Percentiles rank a stretch among this genome's conserved stretches.
phyloP scores from a whole-genome alignment of 352 stramenopile genomes.

The Paralagenidium karlingii region DNA sequence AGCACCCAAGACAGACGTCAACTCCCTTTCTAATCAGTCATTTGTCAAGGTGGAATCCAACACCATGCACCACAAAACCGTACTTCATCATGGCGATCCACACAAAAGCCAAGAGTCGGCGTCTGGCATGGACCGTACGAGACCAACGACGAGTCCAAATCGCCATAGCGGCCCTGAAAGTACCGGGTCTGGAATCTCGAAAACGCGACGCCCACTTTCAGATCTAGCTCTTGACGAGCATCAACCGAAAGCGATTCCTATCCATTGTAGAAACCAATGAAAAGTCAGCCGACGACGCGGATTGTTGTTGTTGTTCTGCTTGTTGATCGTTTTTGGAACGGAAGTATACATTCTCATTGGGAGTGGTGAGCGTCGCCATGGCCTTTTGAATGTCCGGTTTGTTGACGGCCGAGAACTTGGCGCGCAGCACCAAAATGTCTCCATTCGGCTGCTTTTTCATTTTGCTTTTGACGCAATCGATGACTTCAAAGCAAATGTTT shows the following conservation, averaged over 20 bases:
- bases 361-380: slow-evolving; percentile 29
- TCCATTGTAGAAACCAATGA: neutral
- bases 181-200: slow-evolving; percentile 81
- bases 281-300: neutral
- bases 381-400: slow-evolving; percentile 55
- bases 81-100: slow-evolving; percentile 66
- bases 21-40: neutral
- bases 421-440: slow-evolving; percentile 33
- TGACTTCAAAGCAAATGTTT: slow-evolving; percentile 90
- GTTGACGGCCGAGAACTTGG: slow-evolving; percentile 72
- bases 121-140: slow-evolving; percentile 85
- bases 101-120: slow-evolving; percentile 80
- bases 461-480: slow-evolving; percentile 44
- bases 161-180: slow-evolving; percentile 84
- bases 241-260: slow-evolving; percentile 70
- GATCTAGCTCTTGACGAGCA: slow-evolving; percentile 81
- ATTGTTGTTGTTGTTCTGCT: neutral
- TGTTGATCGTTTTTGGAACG: neutral
- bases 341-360: slow-evolving; percentile 36
- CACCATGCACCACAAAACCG: neutral
- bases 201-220: slow-evolving; percentile 84
- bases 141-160: slow-evolving; percentile 71
- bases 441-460: slow-evolving; percentile 50
- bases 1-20: neutral
- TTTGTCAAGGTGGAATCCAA: neutral